These are phyloP conservation scores for Eucalyptus curtisii DNA, from an alignment of 345 rosid genomes.

Conservation along the genomic window DNA sequence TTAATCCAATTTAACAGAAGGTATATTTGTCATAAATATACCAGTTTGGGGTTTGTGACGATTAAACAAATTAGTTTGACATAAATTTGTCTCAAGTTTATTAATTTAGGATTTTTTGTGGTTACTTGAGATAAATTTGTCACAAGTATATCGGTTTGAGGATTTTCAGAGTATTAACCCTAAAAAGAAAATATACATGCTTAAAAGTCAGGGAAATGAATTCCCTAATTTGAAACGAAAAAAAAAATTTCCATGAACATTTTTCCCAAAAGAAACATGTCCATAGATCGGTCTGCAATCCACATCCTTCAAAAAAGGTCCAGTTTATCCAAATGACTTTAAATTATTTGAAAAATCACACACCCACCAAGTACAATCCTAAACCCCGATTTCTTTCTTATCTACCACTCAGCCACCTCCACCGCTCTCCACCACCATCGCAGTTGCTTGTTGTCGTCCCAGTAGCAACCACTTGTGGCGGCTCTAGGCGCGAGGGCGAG, in stretches of 20 bases:
- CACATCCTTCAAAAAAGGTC: not conserved
- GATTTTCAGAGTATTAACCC: too few species aligned
- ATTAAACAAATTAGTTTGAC: too few species aligned
- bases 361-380: not conserved
- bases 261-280: not conserved
- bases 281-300: not conserved
- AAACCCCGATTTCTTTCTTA: not conserved
- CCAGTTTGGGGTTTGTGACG: too few species aligned
- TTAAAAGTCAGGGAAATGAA: not conserved
- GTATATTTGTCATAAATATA: too few species aligned
- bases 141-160: accelerated
- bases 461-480: not conserved
- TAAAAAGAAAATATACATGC: too few species aligned
- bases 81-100: too few species aligned
- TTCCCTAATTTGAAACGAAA: not conserved
- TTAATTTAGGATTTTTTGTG: too few species aligned
- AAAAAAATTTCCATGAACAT: too few species aligned
- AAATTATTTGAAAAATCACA: not conserved
- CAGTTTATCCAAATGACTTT: not conserved
- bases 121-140: too few species aligned
- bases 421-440: not conserved
- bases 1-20: too few species aligned
- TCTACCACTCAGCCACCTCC: not conserved
- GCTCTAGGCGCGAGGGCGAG: not conserved
- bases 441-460: not conserved